Conservation (phyloP, 78 protist species). For the Polysphondylium violaceum region DNA sequence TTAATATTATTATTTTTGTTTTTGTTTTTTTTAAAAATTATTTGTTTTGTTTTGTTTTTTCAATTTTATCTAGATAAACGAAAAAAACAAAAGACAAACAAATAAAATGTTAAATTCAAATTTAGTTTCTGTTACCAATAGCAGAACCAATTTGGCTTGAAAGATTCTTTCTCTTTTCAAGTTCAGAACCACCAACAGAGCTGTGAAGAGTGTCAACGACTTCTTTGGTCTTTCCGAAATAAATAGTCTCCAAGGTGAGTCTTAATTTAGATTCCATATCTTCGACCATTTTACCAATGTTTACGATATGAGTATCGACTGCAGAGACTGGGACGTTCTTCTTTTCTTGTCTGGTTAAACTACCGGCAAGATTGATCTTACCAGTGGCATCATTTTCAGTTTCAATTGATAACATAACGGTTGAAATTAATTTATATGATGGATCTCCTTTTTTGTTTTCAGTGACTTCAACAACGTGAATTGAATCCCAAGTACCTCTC, state of each 20-base stretch:
- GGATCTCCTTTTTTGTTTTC: constrained; percentile 69
- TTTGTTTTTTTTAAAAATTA: too few relatives aligned
- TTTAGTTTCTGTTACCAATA: constrained; percentile 35
- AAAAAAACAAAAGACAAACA: too few relatives aligned
- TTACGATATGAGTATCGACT: constrained; percentile 88
- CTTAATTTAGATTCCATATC: constrained; percentile 95
- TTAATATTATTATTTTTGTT: too few relatives aligned
- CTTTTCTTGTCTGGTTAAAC: constrained; percentile 90
- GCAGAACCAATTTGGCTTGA: constrained; percentile 81
- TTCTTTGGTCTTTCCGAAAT: constrained; percentile 97
- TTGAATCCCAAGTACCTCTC: constrained; percentile 97
- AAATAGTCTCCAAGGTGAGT: constrained; percentile 91
- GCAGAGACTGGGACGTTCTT: constrained; percentile 55
- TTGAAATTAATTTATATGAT: constrained; percentile 94
- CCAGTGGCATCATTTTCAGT: constrained; percentile 85
- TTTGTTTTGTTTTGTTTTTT: too few relatives aligned
- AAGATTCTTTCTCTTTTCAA: constrained; percentile 78
- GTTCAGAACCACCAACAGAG: constrained; percentile 71
- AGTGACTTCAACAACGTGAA: constrained; percentile 95
- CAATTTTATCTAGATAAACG: too few relatives aligned
- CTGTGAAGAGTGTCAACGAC: constrained; percentile 81
- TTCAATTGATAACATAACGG: constrained; percentile 94
- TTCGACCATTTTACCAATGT: constrained; percentile 98
- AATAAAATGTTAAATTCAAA: too few relatives aligned
- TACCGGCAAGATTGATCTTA: constrained; percentile 89